These are phyloP conservation scores for Phialophora expanda DNA, from an alignment of 2,329 filamentous ascomycete genomes.

Conservation along the genomic window DNA sequence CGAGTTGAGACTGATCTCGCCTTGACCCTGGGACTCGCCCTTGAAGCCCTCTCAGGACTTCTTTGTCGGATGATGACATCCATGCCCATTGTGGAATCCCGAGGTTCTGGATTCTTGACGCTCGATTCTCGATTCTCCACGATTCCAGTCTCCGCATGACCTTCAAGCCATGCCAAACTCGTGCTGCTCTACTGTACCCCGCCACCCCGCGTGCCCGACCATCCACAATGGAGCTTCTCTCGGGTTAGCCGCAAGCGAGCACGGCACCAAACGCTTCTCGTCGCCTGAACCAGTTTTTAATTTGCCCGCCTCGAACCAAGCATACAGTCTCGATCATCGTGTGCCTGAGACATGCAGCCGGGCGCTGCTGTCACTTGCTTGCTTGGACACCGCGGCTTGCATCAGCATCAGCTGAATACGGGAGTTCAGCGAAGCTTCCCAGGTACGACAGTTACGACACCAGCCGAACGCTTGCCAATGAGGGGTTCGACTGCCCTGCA, in stretches of 20 bases:
- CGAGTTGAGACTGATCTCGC: too few relatives aligned
- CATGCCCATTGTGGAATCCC: too few relatives aligned
- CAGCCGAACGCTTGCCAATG: constrained; percentile 3
- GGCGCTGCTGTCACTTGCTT: background rate
- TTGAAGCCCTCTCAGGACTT: too few relatives aligned
- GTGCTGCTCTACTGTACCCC: too few relatives aligned
- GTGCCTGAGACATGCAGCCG: constrained; percentile 25
- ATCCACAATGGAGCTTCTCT: background rate
- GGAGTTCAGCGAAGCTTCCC: constrained; percentile 9
- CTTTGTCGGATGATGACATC: too few relatives aligned
- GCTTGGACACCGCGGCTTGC: constrained; percentile 9
- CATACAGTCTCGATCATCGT: background rate
- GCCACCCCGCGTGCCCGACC: background rate
- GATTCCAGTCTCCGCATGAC: background rate
- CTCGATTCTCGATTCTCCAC: too few relatives aligned
- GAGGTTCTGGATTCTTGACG: too few relatives aligned
- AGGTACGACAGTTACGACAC: constrained; percentile 4
- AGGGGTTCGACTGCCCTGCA: background rate
- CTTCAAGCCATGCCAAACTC: too few relatives aligned
- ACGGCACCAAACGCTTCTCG: background rate
- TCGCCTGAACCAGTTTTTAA: background rate
- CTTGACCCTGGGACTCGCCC: too few relatives aligned
- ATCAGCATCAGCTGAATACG: constrained; percentile 7
- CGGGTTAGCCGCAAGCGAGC: background rate
- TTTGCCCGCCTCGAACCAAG: constrained; percentile 3